phyloP scores from a whole-genome alignment of 1,284 basidiomycete genomes.

The Cronartium ribicola region DNA sequence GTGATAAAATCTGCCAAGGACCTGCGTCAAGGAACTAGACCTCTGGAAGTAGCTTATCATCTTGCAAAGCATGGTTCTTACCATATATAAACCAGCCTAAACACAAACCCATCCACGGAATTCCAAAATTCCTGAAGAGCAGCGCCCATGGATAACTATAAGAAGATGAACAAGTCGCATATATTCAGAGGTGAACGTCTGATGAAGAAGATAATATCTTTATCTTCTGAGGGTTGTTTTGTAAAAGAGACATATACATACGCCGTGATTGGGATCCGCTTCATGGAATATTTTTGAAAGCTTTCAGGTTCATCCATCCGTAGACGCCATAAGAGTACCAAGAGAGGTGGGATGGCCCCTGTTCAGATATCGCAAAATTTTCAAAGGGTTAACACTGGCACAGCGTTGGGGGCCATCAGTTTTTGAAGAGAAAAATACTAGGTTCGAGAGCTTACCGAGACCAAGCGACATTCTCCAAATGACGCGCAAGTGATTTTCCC shows the following conservation, averaged over 20 bases:
- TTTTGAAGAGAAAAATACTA: slow-evolving; percentile 54
- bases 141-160: slow-evolving; percentile 40
- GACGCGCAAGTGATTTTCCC: slow-evolving; percentile 70
- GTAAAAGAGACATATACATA: slow-evolving; percentile 38
- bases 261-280: slow-evolving; percentile 43
- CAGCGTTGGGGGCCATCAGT: slow-evolving; percentile 68
- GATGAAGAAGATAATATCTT: neutral
- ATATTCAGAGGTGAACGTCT: neutral
- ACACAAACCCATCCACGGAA: slow-evolving; percentile 33
- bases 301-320: slow-evolving; percentile 49
- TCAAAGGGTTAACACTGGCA: slow-evolving; percentile 62
- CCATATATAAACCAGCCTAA: slow-evolving; percentile 42
- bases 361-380: slow-evolving; percentile 52
- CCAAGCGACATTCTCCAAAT: slow-evolving; percentile 86
- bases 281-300: slow-evolving; percentile 48
- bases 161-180: neutral
- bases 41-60: neutral
- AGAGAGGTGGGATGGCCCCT: slow-evolving; percentile 50
- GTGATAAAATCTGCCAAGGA: slow-evolving; percentile 42
- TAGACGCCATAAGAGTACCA: slow-evolving; percentile 50
- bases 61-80: neutral
- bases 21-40: neutral
- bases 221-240: neutral
- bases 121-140: slow-evolving; percentile 37
- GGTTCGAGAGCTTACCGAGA: slow-evolving; percentile 60